Evolutionary conservation across 2,329 filamentous ascomycete genomes (phyloP).

Genomic region (Leptographium galeiforme): DNA sequence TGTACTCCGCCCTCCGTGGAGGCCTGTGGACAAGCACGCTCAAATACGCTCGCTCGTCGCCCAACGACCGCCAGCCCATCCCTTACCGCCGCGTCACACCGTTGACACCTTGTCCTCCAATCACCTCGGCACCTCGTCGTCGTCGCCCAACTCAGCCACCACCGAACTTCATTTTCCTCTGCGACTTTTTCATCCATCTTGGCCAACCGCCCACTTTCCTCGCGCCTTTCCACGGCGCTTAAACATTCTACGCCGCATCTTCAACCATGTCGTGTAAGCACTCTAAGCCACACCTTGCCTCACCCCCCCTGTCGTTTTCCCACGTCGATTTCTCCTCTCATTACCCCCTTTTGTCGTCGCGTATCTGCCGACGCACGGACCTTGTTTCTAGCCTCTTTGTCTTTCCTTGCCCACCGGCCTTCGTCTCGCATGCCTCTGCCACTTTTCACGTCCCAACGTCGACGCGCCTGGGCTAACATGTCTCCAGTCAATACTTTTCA

Average conservation of each 20-base stretch:
- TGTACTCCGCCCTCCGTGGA: too few relatives aligned
- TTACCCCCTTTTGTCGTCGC: not conserved
- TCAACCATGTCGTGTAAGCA: not conserved
- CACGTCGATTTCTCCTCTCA: not conserved
- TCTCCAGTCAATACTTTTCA: constrained; percentile 31
- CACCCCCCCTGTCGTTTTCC: not conserved
- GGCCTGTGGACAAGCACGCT: too few relatives aligned
- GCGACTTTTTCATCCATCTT: too few relatives aligned
- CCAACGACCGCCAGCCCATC: too few relatives aligned
- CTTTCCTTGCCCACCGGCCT: not conserved
- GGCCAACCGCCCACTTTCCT: too few relatives aligned
- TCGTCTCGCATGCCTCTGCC: not conserved
- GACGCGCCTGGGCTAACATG: constrained; percentile 7
- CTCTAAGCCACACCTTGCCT: not conserved
- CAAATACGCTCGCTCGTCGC: too few relatives aligned
- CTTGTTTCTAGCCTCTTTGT: not conserved
- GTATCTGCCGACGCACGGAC: not conserved
- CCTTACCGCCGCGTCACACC: too few relatives aligned
- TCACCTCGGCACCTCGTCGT: too few relatives aligned
- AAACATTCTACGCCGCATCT: not conserved
- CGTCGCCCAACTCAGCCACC: too few relatives aligned
- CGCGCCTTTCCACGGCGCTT: too few relatives aligned
- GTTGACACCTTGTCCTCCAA: too few relatives aligned
- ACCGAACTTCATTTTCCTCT: too few relatives aligned
- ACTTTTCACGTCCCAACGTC: not conserved